Base-by-base conservation (phyloP, 768 basidiomycete genomes). In the Suillus luteus region DNA sequence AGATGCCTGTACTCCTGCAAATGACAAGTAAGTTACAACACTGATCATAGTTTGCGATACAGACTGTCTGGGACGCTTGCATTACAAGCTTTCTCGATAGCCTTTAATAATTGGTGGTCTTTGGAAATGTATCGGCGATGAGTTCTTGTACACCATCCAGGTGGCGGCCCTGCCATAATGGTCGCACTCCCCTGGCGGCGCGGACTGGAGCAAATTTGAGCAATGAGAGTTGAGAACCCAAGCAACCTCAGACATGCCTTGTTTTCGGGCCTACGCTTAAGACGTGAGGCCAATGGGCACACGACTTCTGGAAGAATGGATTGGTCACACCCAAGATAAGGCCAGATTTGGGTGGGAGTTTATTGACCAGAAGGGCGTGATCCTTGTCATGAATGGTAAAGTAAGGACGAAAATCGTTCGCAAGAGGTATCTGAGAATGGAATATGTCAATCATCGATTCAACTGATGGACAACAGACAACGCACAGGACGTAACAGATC, bases 351-450 rank as follows among this genome's bases (percentile, higher is more conserved):
- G 92, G 93, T n/a, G 88, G 85, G 37, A 91, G 85, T 65, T 88
- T 88, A 72, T 93, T 95, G 49, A 97, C 88, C 14, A 99, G 75
- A 2, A 82, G 70, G 3, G 82, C 68, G 66, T 90, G 87, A 64
- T 97, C 95, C n/a, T 83, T 83, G 70, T 98, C 96, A 73, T 98
- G 96, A 69, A 99, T 95, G 17, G 96, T 97, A 67, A 98, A 92
- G 75, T 96, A 99, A 0, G 96, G 96, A 10, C 96, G 85, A 69
- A 93, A 86, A 71, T 99, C 96, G 1, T 86, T 86, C 0, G 89
- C 85, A 9, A 93, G 80, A 4, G 95, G 93, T 37, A 96, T 88
- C 93, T 95, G 64, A 49, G 43, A 10, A 44, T 7, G 60, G 43
- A 64, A 54, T 14, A 33, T 37, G 38, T 40, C 14, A 31, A 15